A percentile compares a stretch with the other conserved stretches of the same genome.
Conservation (phyloP, 2,329 filamentous ascomycete species). For the Penicillium sp. region DNA sequence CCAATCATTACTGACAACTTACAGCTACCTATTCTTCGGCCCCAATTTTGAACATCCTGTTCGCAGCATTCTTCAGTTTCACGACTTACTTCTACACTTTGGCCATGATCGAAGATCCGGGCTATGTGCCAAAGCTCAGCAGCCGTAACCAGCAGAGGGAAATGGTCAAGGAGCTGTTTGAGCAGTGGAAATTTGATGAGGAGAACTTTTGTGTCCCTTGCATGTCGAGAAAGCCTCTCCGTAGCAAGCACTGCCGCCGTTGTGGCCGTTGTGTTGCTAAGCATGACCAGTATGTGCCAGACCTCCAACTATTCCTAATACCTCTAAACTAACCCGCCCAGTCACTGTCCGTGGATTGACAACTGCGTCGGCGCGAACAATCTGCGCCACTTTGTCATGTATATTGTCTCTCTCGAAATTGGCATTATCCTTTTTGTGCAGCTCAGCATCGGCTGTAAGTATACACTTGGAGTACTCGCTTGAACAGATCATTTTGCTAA, state of each 20-base stretch:
- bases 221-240: conserved; percentile 88
- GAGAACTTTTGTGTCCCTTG: conserved; percentile 91
- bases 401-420: conserved; percentile 74
- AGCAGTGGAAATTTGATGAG: conserved; percentile 87
- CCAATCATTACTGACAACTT: background rate
- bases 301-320: background rate
- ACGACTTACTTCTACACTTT: conserved; percentile 84
- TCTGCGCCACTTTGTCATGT: conserved; percentile 91
- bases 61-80: conserved; percentile 63
- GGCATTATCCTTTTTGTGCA: conserved; percentile 73
- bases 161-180: conserved; percentile 83
- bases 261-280: conserved; percentile 93
- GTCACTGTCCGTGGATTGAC: conserved; percentile 96
- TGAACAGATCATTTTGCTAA: background rate
- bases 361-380: conserved; percentile 97
- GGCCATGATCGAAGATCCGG: conserved; percentile 86
- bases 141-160: conserved; percentile 88
- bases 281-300: conserved; percentile 80
- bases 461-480: background rate
- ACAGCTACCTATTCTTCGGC: conserved; percentile 65
- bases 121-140: conserved; percentile 86
- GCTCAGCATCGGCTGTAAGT: conserved; percentile 71
- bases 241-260: conserved; percentile 93
- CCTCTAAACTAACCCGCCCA: conserved; percentile 1
- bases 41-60: conserved; percentile 76